Base-by-base conservation (phyloP, 2,329 filamentous ascomycete species). In the Phaeoacremonium minimum region DNA sequence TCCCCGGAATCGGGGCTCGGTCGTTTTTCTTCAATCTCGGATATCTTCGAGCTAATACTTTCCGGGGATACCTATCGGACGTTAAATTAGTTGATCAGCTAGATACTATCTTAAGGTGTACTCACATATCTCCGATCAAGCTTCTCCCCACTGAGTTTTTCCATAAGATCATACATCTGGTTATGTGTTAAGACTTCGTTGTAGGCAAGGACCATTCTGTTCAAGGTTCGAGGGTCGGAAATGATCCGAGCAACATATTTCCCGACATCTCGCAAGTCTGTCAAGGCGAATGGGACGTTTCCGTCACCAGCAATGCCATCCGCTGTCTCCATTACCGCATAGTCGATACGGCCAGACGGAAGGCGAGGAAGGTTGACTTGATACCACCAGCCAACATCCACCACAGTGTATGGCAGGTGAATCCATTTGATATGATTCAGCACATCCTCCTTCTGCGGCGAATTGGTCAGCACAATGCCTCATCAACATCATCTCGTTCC, bases 361-460 rank as follows among this genome's bases (percentile, higher is more conserved):
- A 59, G 15, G 7, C 26, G 17, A 0, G 54, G 55, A 4, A 51
- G 18, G 18, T 57, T 55, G 18, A 71, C 45, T 46, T 77, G 71
- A 47, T 74, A 71, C 76, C 75, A 80, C 58, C 61, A 75, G n/a
- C 75, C 75, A 11, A 77, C 64, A 42, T 80, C 75, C 33, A 79
- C 67, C 46, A 74, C 57, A 6, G 75, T 79, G 54, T 70, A 80
- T 0, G 71, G 70, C 1, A 80, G 59, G 20, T 59, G 53, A 2
- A 71, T 47, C 36, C 60, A 54, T 46, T 68, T 66, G 40, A 77
- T 58, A 36, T 71, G 63, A 38, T 71, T 63, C 47, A 71, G 63
- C 11, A 76, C 58, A 3, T 59, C 53, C 44, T 77, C 69, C 58
- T 78, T 78, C 55, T 67, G 15, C 22, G n/a, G 9, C n/a, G 22